These are phyloP conservation scores for Cucurbita maxima DNA, from an alignment of 306 rosid species.

Conservation along the genomic window DNA sequence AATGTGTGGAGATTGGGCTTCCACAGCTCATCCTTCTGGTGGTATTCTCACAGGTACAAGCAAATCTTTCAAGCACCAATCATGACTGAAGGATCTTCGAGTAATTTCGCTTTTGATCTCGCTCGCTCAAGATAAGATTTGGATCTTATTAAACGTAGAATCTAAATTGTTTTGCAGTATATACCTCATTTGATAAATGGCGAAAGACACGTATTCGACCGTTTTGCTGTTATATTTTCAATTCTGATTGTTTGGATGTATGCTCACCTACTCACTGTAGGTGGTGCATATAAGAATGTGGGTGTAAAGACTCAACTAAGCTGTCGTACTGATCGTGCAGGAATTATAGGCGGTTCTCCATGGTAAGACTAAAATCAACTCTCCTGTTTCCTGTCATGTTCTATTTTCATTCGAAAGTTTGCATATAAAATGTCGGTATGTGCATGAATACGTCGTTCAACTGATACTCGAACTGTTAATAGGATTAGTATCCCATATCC, in stretches of 20 bases:
- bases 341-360: constrained; percentile 64
- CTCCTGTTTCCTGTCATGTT: background rate
- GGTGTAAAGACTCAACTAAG: constrained; percentile 37
- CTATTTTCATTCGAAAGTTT: constrained; percentile 1
- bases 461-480: background rate
- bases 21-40: constrained; percentile 63
- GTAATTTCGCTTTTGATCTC: background rate
- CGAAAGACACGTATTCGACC: constrained; percentile 35
- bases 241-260: constrained; percentile 71
- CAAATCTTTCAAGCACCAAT: background rate
- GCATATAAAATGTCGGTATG: background rate
- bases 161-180: constrained; percentile 38
- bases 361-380: constrained; percentile 38
- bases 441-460: background rate
- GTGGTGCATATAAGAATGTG: constrained; percentile 73
- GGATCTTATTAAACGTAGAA: background rate
- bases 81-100: background rate
- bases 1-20: constrained; percentile 87
- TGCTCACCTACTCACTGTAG: constrained; percentile 73
- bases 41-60: constrained; percentile 66
- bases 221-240: constrained; percentile 82
- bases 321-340: constrained; percentile 93
- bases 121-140: background rate
- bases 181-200: constrained; percentile 58
- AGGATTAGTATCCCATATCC: constrained; percentile 96